A percentile compares a stretch with the other conserved stretches of the same genome.
Conservation (phyloP, 345 rosid genomes). For the Gossypium raimondii region DNA sequence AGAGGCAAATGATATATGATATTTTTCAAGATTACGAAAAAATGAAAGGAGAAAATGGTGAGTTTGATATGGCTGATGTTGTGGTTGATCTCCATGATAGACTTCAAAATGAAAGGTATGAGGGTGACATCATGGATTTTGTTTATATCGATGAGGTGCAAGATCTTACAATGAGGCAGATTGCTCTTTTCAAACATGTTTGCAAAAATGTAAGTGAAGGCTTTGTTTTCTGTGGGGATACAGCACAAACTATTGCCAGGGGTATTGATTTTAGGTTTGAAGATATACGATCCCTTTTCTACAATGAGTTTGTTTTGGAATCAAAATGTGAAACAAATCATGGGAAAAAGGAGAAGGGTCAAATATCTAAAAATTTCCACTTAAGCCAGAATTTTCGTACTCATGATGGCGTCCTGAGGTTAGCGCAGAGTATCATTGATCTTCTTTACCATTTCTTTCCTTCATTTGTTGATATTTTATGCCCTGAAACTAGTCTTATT, state of each 20-base stretch:
- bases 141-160: constrained; percentile 65
- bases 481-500: constrained; percentile 36
- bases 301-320: constrained; percentile 34
- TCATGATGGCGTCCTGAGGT: constrained; percentile 43
- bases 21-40: constrained; percentile 41
- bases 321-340: constrained; percentile 13
- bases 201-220: constrained; percentile 44
- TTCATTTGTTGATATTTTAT: constrained; percentile 30
- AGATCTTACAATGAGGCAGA: constrained; percentile 55
- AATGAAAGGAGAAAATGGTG: constrained; percentile 36
- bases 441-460: constrained; percentile 45
- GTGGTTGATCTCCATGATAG: constrained; percentile 50
- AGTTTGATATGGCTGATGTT: constrained; percentile 58
- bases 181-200: constrained; percentile 41
- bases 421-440: constrained; percentile 51
- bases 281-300: constrained; percentile 44
- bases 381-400: constrained; percentile 53
- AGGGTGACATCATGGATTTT: constrained; percentile 38
- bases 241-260: constrained; percentile 36
- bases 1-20: constrained; percentile 37
- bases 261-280: constrained; percentile 52
- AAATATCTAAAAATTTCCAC: constrained; percentile 31
- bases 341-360: constrained; percentile 29
- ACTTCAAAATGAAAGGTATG: constrained; percentile 22
- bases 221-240: constrained; percentile 50